Percentiles rank a stretch among this genome's conserved stretches.
These are phyloP conservation scores for Cystobasidium tubakii DNA, from an alignment of 768 basidiomycete species.

Conservation along the genomic window DNA sequence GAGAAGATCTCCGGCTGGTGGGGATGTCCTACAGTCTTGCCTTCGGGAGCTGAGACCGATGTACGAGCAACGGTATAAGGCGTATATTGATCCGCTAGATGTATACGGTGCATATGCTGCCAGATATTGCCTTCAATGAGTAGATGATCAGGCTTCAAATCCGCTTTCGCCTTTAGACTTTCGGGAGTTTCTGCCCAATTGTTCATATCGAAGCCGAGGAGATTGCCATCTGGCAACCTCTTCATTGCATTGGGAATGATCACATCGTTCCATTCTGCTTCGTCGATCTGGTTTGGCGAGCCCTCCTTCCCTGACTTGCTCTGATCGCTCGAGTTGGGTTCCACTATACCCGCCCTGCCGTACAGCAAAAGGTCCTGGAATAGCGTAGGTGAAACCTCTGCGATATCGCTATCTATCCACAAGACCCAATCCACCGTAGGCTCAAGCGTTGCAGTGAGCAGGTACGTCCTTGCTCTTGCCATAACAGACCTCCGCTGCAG, in stretches of 20 bases:
- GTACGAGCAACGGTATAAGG: slow-evolving; percentile 3
- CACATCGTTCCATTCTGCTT: neutral
- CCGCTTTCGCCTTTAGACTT: slow-evolving; percentile 30
- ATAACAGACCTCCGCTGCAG: slow-evolving; percentile 37
- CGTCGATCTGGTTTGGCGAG: neutral
- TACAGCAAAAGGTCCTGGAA: slow-evolving; percentile 37
- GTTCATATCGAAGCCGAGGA: slow-evolving; percentile 42
- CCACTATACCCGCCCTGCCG: slow-evolving; percentile 9
- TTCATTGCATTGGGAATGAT: slow-evolving; percentile 18
- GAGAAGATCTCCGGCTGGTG: slow-evolving; percentile 26
- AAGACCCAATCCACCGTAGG: slow-evolving; percentile 41
- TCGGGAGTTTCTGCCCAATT: slow-evolving; percentile 44
- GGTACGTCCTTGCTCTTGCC: slow-evolving; percentile 39
- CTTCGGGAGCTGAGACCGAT: neutral
- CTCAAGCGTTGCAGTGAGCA: slow-evolving; percentile 38
- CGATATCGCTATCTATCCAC: slow-evolving; percentile 43
- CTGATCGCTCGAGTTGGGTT: neutral
- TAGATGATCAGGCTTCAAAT: slow-evolving; percentile 10
- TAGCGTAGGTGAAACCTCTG: slow-evolving; percentile 36
- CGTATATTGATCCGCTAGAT: slow-evolving; percentile 39
- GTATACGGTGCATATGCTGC: slow-evolving; percentile 41
- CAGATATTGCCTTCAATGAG: slow-evolving; percentile 41
- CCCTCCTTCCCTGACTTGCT: neutral
- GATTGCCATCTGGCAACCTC: slow-evolving; percentile 1
- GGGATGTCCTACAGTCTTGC: neutral